Base-by-base conservation (phyloP, 1,284 basidiomycete genomes). In the Veloporphyrellus conicus region DNA sequence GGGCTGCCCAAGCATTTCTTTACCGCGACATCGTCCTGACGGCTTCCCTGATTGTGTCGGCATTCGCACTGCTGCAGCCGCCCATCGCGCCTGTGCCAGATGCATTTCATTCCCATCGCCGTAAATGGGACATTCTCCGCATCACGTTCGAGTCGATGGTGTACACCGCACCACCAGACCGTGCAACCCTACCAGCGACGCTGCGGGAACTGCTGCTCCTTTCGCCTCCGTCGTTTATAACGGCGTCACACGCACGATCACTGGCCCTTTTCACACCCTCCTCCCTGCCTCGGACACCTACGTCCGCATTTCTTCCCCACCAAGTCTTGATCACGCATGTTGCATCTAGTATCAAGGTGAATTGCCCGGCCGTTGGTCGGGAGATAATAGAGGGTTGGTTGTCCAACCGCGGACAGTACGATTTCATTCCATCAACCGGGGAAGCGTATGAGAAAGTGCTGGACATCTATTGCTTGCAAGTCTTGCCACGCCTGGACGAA, bases 71-170 rank as follows among this genome's bases (percentile, higher is more conserved):
- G 31, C 55, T 88, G 16, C 64, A 71, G 10, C 72, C 83, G 3
- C 82, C 82, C 4, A 45, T 57, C 11, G 51, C 58, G 4, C 54
- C 55, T 2, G 50, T 58, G 1, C 68, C 70, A 25, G 79, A 83
- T 57, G 47, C 66, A 12, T 70, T 85, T 4, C 64, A 72, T 43
- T 70, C 75, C 12, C 73, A 81, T 51, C 76, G 86, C 15, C 72
- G 82, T 43, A 89, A 88, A 70, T 90, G 88, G 88, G 87, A 90
- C 56, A 80, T 90, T 45, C 78, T 90, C 5, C 76, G 87, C 19
- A 82, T 90, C 54, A 90, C 87, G 1, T 75, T 89, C 50, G 87
- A 90, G 61, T 81, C 82, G 1, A 87, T 83, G 0, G 67, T 87
- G 25, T 87, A 83, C 59, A 66, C 76, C 7, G 74, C 83, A 0